These are phyloP conservation scores for Chaetomiaceae sp. DNA, from an alignment of 2,329 filamentous ascomycete genomes.

Conservation along the genomic window DNA sequence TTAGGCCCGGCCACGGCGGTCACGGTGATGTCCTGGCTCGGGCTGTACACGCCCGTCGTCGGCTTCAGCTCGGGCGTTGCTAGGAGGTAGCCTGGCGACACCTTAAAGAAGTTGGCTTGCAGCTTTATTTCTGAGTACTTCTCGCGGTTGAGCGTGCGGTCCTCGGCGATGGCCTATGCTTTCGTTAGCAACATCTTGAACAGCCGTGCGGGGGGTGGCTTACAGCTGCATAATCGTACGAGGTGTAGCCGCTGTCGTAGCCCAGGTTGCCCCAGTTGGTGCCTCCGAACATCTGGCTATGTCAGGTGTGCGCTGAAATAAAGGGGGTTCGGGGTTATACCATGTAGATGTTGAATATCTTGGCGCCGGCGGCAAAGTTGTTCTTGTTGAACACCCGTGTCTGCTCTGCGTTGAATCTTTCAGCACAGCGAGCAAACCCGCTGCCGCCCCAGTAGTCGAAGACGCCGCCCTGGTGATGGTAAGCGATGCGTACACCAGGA, in stretches of 20 bases:
- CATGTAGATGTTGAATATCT: slow-evolving; percentile 72
- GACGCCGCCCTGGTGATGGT: slow-evolving; percentile 53
- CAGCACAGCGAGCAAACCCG: slow-evolving; percentile 61
- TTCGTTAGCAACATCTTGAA: not conserved
- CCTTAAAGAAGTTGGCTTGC: slow-evolving; percentile 66
- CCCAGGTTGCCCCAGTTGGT: slow-evolving; percentile 82
- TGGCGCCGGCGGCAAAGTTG: slow-evolving; percentile 57
- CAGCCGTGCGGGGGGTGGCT: slow-evolving; percentile 14
- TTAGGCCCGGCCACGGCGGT: slow-evolving; percentile 54
- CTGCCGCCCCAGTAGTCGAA: slow-evolving; percentile 71
- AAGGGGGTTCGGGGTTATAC: slow-evolving; percentile 30
- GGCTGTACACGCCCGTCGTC: slow-evolving; percentile 46
- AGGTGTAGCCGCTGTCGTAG: slow-evolving; percentile 58
- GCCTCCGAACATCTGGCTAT: slow-evolving; percentile 57
- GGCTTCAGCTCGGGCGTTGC: slow-evolving; percentile 46
- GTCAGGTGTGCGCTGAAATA: not conserved
- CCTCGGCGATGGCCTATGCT: slow-evolving; percentile 54
- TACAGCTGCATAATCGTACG: slow-evolving; percentile 48
- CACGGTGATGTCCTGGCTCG: slow-evolving; percentile 46
- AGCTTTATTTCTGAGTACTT: slow-evolving; percentile 79
- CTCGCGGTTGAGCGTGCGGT: slow-evolving; percentile 60
- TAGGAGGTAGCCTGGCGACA: slow-evolving; percentile 62
- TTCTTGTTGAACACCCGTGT: slow-evolving; percentile 78
- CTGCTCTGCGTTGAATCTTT: slow-evolving; percentile 65
- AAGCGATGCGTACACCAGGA: slow-evolving; percentile 49